These are phyloP conservation scores for Podospora anserina DNA, from an alignment of 495 filamentous ascomycete species.

Conservation along the genomic window DNA sequence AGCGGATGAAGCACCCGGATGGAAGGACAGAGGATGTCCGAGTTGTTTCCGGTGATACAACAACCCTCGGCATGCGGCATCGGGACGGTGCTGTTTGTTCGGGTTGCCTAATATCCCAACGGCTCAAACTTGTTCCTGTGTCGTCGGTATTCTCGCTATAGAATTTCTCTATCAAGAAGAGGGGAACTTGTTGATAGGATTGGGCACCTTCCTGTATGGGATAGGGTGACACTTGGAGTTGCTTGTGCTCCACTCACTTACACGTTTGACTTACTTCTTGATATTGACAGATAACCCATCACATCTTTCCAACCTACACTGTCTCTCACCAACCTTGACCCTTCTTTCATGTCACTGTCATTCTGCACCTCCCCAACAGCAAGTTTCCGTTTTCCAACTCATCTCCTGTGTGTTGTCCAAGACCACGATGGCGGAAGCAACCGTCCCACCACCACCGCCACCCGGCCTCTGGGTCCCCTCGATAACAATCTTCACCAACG, in stretches of 20 bases:
- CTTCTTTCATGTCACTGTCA: no score
- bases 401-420: no score
- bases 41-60: background rate
- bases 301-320: background rate
- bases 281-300: background rate
- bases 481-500: slow-evolving; percentile 54
- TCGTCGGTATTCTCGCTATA: background rate
- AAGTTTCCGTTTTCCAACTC: no score
- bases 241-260: background rate
- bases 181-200: background rate
- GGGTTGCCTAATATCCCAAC: background rate
- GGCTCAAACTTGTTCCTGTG: background rate
- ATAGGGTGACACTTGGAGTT: background rate
- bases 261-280: background rate
- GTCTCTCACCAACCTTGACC: background rate
- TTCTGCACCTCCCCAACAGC: no score
- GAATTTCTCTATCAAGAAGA: background rate
- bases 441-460: slow-evolving; percentile 35
- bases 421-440: background rate
- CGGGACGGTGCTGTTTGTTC: background rate
- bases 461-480: slow-evolving; percentile 46
- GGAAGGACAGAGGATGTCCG: background rate
- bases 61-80: background rate
- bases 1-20: background rate
- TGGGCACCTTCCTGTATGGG: background rate